Evolutionary conservation across 148 eudicot genomes (phyloP).

Genomic region (Beta vulgaris): DNA sequence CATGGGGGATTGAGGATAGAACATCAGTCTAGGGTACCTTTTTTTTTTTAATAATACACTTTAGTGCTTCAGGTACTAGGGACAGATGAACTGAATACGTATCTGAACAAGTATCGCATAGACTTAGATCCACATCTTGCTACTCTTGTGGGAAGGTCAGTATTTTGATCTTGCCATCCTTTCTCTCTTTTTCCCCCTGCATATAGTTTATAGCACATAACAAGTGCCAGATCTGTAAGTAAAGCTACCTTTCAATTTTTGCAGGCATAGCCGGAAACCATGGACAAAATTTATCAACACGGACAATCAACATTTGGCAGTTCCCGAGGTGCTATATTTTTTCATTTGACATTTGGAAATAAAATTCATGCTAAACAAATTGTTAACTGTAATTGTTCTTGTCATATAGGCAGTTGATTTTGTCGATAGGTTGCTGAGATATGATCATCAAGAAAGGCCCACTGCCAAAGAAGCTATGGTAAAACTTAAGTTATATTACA

Average conservation of each 20-base stretch:
- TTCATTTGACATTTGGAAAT: neutral
- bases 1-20: too few species aligned
- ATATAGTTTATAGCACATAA: neutral
- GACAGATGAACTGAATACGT: slow-evolving; percentile 73
- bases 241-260: slow-evolving; percentile 15
- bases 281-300: slow-evolving; percentile 79
- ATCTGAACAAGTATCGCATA: slow-evolving; percentile 67
- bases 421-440: slow-evolving; percentile 81
- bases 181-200: neutral
- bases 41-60: neutral
- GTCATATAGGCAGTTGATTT: slow-evolving; percentile 80
- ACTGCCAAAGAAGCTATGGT: slow-evolving; percentile 99
- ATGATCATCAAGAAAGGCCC: slow-evolving; percentile 93
- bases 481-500: slow-evolving; percentile 12
- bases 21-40: neutral
- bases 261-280: slow-evolving; percentile 82
- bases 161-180: neutral
- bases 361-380: neutral
- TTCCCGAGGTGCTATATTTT: slow-evolving; percentile 58
- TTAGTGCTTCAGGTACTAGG: slow-evolving; percentile 59
- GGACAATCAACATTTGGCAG: slow-evolving; percentile 87
- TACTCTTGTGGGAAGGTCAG: slow-evolving; percentile 83
- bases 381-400: neutral
- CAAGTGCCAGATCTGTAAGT: neutral
- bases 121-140: slow-evolving; percentile 81